Base-by-base conservation (phyloP, 2,329 filamentous ascomycete species). In the Xylaria sp. region DNA sequence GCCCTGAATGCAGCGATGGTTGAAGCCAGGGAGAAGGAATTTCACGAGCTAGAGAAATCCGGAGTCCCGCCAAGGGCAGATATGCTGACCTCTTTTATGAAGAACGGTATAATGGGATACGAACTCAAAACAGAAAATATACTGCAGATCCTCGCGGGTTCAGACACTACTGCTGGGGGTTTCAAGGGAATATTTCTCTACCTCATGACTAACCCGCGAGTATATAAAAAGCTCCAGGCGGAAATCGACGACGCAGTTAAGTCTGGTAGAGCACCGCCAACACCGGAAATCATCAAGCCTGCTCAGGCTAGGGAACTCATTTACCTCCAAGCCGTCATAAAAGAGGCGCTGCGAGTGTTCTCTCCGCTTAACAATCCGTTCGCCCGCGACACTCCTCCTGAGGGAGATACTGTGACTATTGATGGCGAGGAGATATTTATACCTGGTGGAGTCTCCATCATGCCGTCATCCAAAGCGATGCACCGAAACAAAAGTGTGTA, bases 111-210 rank as follows among this genome's bases (percentile, higher is more conserved):
- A 4, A 33, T 2, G 1, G 75, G 71, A 7, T 66, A 73, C 6
- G 73, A 78, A 13, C 65, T 80, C 6, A 9, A 77, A 71, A 71
- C 77, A 6, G 80, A 82, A 54, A 75, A 79, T 33, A 77, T 79
- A 0, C 74, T 82, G 0, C 77, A 81, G 38, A 79, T 82, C 65
- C 79, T 84, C 1, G 87, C 87, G 0, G 88, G 87, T 1, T 86
- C 86, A 0, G 87, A 89, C 69, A 88, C 86, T 0, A 86, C 85
- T 0, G 83, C 86, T 0, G 84, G 82, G 23, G 23, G 23, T 23
- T 0, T 83, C 82, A 81, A 83, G 0, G 79, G 81, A 31, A 83
- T 80, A 7, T 59, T 87, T 36, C 81, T 85, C 31, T 83, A 83
- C 72, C 73, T 87, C 51, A 80, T 83, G n/a, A 83, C 81, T 3